Evolutionary conservation across 2,329 filamentous ascomycete species (phyloP), one percentile per base, ranked within the genome.

Genomic region (Beauveria asiatica): DNA sequence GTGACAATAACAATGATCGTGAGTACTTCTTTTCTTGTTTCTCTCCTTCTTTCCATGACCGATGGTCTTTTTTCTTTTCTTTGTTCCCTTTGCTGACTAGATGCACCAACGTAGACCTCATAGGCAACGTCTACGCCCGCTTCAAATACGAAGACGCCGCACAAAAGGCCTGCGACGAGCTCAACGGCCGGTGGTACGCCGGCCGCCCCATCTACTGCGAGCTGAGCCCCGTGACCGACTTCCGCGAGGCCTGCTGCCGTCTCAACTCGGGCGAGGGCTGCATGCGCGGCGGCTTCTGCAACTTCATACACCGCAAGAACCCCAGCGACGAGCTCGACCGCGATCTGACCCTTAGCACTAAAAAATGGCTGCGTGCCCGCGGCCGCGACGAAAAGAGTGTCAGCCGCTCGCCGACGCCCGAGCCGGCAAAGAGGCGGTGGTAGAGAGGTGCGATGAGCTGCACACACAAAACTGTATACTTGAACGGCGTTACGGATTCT

Each of bases 61-160:
- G 16, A 16, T 6, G 13, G 13, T 23, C 4, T 23, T 23, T 23
- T 23, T 23, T 23, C 5, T 23, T 23, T 23, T 23, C n/a, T 23
- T 23, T 0, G 23, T 5, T 37, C 11, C 3, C 11, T 37, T 37
- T 37, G 33, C 33, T 37, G 33, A 37, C 33, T 37, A 37, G 33
- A 37, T 37, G 5, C 33, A 6, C 5, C 51, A 46, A 19, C 19
- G 13, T 65, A 90, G 88, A 99, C 77, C 83, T 99, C 57, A 97
- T 99, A 72, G 94, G 94, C 71, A 99, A 99, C 76, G 94, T 99
- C 70, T 99, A 99, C 80, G 94, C 94, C 56, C 91, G 94, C 67
- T 99, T 97, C 88, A 99, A 99, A 78, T 99, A 97, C 83, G 94
- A 99, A 82, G 94, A 99, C 75, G 88, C 87, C 59, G 92, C 94